phyloP scores from a whole-genome alignment of 192 early-diverging fungal genomes.

The Coemansia sp. region DNA sequence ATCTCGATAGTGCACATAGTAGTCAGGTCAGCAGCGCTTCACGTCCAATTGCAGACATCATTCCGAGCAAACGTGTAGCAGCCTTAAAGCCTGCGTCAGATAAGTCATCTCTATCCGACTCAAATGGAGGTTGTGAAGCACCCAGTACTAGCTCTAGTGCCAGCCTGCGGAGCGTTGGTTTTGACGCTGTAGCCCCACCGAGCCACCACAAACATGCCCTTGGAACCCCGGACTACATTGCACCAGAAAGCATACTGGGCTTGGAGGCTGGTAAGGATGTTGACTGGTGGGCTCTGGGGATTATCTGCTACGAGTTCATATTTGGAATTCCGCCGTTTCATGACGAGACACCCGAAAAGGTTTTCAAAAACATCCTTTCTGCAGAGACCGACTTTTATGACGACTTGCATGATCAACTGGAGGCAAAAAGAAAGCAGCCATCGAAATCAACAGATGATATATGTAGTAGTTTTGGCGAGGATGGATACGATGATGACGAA shows the following conservation, averaged over 20 bases:
- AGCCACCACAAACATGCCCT: constrained; percentile 43
- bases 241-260: constrained; percentile 92
- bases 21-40: not conserved
- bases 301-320: constrained; percentile 91
- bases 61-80: constrained; percentile 53
- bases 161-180: constrained; percentile 13
- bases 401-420: constrained; percentile 13
- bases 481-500: constrained; percentile 17
- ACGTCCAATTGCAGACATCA: not conserved
- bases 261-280: constrained; percentile 72
- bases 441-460: not conserved
- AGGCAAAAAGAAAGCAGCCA: not conserved
- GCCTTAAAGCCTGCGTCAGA: constrained; percentile 31
- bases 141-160: constrained; percentile 16
- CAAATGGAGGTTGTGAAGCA: not conserved
- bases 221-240: constrained; percentile 93
- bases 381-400: constrained; percentile 44
- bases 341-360: constrained; percentile 46
- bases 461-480: not conserved
- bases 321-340: constrained; percentile 84
- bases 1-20: not conserved
- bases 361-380: constrained; percentile 47
- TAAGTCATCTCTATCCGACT: not conserved
- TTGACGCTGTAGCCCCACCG: not conserved
- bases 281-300: constrained; percentile 91